phyloP scores from a whole-genome alignment of 768 basidiomycete genomes.

The Naganishia onofrii region DNA sequence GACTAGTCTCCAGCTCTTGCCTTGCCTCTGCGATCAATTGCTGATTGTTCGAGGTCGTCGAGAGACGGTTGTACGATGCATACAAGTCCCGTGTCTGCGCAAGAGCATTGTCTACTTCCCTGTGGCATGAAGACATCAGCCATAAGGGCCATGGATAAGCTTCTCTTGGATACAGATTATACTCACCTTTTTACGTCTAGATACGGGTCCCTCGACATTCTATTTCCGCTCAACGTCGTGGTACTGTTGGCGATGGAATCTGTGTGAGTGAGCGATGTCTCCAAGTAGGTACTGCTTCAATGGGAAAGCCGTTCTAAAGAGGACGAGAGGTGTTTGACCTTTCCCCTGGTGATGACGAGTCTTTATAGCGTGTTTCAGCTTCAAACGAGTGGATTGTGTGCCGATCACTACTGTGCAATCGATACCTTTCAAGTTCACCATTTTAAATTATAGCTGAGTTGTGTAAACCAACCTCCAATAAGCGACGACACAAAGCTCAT shows the following conservation, averaged over 20 bases:
- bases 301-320: no score
- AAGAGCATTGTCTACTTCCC: conserved; percentile 73
- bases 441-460: no score
- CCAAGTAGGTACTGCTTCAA: no score
- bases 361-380: conserved; percentile 5
- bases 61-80: conserved; percentile 74
- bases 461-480: no score
- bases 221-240: not conserved
- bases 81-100: conserved; percentile 69
- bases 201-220: conserved; percentile 65
- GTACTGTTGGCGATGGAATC: not conserved
- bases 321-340: no score
- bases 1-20: conserved; percentile 68
- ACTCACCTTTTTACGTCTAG: conserved; percentile 61
- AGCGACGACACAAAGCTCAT: no score
- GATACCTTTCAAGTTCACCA: not conserved
- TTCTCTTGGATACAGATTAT: not conserved
- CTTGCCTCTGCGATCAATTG: conserved; percentile 32
- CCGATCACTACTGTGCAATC: conserved; percentile 21
- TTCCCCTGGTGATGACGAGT: no score
- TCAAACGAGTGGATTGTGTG: conserved; percentile 7
- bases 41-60: conserved; percentile 57
- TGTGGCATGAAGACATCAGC: conserved; percentile 52
- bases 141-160: not conserved
- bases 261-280: no score